Evolutionary conservation across 805 yeast genomes (phyloP), one percentile per base, ranked within the genome.

Genomic region (Metschnikowia santaceciliae): DNA sequence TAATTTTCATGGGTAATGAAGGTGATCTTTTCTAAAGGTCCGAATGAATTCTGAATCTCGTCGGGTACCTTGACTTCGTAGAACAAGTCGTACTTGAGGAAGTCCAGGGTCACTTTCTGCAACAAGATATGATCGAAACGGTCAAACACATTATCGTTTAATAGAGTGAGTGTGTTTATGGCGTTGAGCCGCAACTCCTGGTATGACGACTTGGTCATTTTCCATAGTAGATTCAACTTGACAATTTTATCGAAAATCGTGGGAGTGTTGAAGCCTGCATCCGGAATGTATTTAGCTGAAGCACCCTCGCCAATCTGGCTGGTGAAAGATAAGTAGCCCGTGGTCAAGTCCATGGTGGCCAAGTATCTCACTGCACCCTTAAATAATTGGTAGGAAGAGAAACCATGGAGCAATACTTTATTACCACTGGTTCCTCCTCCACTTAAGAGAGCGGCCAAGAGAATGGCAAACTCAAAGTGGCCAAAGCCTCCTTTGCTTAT

Each of bases 371-470:
- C 76, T 1, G 88, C 83, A 64, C 96, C 97, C 65, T 89, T 91
- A 75, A 94, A 94, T 47, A 94, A 72, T 70, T 94, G 99, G 65
- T 90, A 94, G 20, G 95, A 86, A 3, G 96, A 90, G 66, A 87
- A 92, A 0, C 98, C 99, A 59, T 84, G 86, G 36, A 90, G 67
- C 49, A 94, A 74, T 22, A 90, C 84, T 61, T 83, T 86, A 60
- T 84, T 86, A 13, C 95, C 94, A 57, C 75, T 77, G 6, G 72
- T 67, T 52, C 92, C 91, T 58, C 95, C 95, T 59, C 97, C 97
- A 54, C 84, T 82, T 40, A 94, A 72, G 48, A 94, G 70, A 1
- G 90, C 86, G 39, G 96, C 84, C 83, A 90, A 81, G 46, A 92
- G 67, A 36, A 86, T 71, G 32, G 90, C 84, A 66, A 90, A 90